Evolutionary conservation across 1,139 yeast genomes (phyloP).

Genomic region (Petasospora rhodanensis): DNA sequence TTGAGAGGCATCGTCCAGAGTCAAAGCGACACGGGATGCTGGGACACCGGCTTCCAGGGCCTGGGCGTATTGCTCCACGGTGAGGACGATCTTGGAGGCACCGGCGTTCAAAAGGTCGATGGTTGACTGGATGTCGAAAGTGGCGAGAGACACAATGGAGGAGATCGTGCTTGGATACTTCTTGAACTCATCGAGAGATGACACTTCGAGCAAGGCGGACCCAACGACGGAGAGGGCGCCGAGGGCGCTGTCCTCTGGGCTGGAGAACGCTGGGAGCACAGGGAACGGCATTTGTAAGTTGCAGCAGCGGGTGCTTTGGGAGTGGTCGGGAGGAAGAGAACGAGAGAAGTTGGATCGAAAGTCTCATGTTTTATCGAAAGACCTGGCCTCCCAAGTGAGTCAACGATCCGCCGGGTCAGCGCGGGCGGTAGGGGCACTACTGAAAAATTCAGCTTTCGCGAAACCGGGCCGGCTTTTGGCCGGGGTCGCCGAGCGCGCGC

Average conservation of each 20-base stretch:
- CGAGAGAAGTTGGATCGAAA: too few relatives aligned
- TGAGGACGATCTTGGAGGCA: slow-evolving; percentile 47
- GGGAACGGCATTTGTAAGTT: slow-evolving; percentile 26
- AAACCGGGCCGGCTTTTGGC: too few relatives aligned
- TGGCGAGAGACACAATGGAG: slow-evolving; percentile 16
- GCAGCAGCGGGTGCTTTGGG: not conserved
- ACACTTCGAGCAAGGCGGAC: slow-evolving; percentile 16
- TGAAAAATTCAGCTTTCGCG: too few relatives aligned
- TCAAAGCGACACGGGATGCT: slow-evolving; percentile 24
- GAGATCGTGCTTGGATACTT: slow-evolving; percentile 7
- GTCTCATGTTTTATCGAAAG: too few relatives aligned
- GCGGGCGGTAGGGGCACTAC: too few relatives aligned
- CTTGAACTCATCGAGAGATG: slow-evolving; percentile 17
- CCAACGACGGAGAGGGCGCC: slow-evolving; percentile 22
- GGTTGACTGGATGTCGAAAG: slow-evolving; percentile 39
- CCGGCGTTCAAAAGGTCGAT: slow-evolving; percentile 67
- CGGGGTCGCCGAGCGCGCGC: too few relatives aligned
- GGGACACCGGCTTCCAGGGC: slow-evolving; percentile 56
- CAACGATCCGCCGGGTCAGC: too few relatives aligned
- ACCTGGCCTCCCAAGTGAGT: too few relatives aligned
- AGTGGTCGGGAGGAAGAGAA: too few relatives aligned
- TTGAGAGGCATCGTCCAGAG: slow-evolving; percentile 7
- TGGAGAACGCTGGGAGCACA: slow-evolving; percentile 21
- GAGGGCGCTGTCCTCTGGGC: slow-evolving; percentile 10
- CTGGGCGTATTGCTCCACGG: slow-evolving; percentile 31